These are phyloP conservation scores for Colletotrichum incanum DNA, from an alignment of 2,329 filamentous ascomycete species.

Conservation along the genomic window DNA sequence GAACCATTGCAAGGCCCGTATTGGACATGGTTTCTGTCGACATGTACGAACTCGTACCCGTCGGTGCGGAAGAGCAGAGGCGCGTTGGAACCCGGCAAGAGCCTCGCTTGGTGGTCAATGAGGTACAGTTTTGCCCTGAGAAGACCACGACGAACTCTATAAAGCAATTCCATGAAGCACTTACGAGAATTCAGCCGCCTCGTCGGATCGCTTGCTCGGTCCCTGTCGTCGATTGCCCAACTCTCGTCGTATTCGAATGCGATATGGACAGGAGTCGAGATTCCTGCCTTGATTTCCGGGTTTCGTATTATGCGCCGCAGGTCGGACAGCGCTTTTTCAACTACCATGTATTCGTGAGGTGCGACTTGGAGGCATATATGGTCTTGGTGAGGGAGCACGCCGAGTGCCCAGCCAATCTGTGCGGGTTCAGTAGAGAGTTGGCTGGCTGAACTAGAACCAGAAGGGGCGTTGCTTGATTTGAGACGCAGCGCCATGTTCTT, in stretches of 20 bases:
- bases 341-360: neutral
- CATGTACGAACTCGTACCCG: neutral
- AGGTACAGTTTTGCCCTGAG: neutral
- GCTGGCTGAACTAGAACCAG: no score
- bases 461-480: no score
- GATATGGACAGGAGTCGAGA: neutral
- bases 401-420: neutral
- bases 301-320: neutral
- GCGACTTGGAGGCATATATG: neutral
- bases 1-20: rapidly evolving
- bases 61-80: neutral
- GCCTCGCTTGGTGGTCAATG: neutral
- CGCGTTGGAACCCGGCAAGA: neutral
- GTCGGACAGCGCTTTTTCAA: neutral
- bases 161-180: neutral
- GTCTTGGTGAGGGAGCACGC: neutral
- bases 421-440: neutral
- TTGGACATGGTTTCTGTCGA: no score
- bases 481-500: neutral
- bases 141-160: neutral
- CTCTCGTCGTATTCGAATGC: neutral
- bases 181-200: neutral
- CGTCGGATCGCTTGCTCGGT: neutral
- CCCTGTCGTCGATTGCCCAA: neutral
- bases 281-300: no score